Percentiles rank a stretch among this genome's conserved stretches.
Conservation (phyloP, 352 stramenopile species). For the Pythium dissotocum region DNA sequence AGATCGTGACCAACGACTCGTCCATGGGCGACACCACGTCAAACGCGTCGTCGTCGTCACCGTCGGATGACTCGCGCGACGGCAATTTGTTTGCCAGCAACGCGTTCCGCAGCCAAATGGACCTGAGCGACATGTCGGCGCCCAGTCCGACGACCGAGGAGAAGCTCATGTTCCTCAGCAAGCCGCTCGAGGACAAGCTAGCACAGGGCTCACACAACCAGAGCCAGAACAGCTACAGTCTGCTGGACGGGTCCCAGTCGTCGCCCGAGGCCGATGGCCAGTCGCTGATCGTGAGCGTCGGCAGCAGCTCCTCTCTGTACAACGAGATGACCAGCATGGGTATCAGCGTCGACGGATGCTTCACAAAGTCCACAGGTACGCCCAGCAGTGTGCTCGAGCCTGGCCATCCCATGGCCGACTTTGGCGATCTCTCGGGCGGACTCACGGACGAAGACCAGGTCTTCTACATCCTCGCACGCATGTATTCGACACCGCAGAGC, state of each 20-base stretch:
- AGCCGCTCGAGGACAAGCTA: slow-evolving; percentile 22
- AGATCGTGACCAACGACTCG: slow-evolving; percentile 41
- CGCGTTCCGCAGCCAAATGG: slow-evolving; percentile 73
- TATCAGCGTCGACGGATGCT: slow-evolving; percentile 56
- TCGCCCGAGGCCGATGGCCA: slow-evolving; percentile 10
- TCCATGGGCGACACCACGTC: slow-evolving; percentile 29
- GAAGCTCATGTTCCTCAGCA: slow-evolving; percentile 29
- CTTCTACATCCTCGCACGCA: slow-evolving; percentile 79
- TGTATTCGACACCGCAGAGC: slow-evolving; percentile 68
- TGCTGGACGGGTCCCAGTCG: slow-evolving; percentile 21
- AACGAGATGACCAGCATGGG: slow-evolving; percentile 82
- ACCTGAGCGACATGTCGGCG: slow-evolving; percentile 34
- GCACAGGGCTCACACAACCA: slow-evolving; percentile 11
- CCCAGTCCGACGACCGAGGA: slow-evolving; percentile 25
- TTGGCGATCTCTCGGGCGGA: slow-evolving; percentile 31
- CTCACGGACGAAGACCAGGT: slow-evolving; percentile 66
- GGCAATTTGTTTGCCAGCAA: slow-evolving; percentile 77
- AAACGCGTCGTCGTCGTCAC: neutral
- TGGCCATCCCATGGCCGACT: slow-evolving; percentile 37
- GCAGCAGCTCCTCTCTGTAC: slow-evolving; percentile 46
- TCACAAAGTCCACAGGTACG: slow-evolving; percentile 39
- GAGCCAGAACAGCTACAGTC: slow-evolving; percentile 4
- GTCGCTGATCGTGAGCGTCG: slow-evolving; percentile 40
- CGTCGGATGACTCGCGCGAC: slow-evolving; percentile 11
- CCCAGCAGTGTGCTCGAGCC: slow-evolving; percentile 11